Evolutionary conservation across 257 asterid species (phyloP).

Genomic region (Gynochthodes officinalis): DNA sequence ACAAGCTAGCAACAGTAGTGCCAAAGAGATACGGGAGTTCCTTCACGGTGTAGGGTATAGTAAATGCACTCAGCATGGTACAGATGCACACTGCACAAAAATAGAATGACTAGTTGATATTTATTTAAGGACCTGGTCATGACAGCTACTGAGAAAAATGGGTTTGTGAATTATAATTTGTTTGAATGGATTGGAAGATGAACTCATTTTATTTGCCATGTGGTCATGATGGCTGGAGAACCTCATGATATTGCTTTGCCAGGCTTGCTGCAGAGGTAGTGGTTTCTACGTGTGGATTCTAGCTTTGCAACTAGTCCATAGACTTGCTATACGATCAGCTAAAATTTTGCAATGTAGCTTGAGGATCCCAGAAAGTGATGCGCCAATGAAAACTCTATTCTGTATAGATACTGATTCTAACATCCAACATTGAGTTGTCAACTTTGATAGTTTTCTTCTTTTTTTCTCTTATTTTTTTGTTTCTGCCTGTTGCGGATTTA

Average conservation of each 20-base stretch:
- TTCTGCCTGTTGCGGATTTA: neutral
- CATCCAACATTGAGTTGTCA: neutral
- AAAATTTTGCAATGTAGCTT: neutral
- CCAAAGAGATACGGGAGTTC: conserved; percentile 71
- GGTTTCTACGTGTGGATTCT: neutral
- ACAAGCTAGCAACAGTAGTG: conserved; percentile 89
- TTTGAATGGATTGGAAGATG: neutral
- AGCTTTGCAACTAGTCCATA: neutral
- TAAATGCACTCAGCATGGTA: conserved; percentile 68
- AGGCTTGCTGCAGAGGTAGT: neutral
- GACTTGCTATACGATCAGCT: neutral
- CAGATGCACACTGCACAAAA: conserved; percentile 97
- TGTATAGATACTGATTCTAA: neutral
- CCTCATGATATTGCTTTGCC: neutral
- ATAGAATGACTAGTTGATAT: conserved; percentile 36
- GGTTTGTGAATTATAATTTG: neutral
- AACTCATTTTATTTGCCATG: neutral
- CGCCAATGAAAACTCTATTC: neutral
- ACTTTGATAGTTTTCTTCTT: neutral
- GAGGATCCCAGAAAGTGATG: neutral
- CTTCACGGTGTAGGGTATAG: conserved; percentile 67
- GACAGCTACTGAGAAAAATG: neutral
- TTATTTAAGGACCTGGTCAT: neutral
- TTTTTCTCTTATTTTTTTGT: neutral
- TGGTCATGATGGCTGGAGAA: neutral